Conservation (phyloP, 768 basidiomycete genomes). For the Pleurotus citrinopileatus region DNA sequence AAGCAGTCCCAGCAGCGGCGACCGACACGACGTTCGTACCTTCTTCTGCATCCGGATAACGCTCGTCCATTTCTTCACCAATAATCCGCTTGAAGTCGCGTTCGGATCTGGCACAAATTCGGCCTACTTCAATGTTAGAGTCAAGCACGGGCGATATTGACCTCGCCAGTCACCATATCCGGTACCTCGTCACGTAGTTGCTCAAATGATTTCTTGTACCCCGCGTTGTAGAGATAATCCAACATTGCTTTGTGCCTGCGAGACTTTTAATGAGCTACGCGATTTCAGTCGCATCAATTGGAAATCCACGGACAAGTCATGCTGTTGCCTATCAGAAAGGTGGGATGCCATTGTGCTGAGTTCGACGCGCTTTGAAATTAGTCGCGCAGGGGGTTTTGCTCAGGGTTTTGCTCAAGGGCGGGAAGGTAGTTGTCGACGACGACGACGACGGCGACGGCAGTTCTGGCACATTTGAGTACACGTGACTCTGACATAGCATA, state of each 20-base stretch:
- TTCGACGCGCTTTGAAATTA: too few relatives aligned
- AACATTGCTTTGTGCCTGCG: constrained; percentile 76
- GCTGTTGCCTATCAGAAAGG: constrained; percentile 15
- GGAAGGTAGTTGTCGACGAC: too few relatives aligned
- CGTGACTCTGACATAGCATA: too few relatives aligned
- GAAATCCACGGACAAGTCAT: constrained; percentile 14
- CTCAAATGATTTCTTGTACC: constrained; percentile 3
- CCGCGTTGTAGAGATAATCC: constrained; percentile 67
- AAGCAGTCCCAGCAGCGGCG: too few relatives aligned
- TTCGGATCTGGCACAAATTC: constrained; percentile 82
- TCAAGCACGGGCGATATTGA: background rate
- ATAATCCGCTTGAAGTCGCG: constrained; percentile 78
- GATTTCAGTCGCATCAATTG: background rate
- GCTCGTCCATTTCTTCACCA: constrained; percentile 98
- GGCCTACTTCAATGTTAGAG: constrained; percentile 36
- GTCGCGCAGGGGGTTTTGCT: too few relatives aligned
- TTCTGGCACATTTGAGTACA: too few relatives aligned
- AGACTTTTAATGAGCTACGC: too few relatives aligned
- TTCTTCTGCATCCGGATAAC: constrained; percentile 96
- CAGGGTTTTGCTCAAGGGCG: too few relatives aligned
- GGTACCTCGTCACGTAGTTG: constrained; percentile 9
- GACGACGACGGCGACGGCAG: too few relatives aligned
- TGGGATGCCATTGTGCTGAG: constrained; percentile 13
- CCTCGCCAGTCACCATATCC: constrained; percentile 1
- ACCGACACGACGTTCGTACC: constrained; percentile 38